Percentiles rank a stretch among this genome's conserved stretches.
These are phyloP conservation scores for Wickerhamomyces sydowiorum DNA, from an alignment of 805 yeast genomes.

Conservation along the genomic window DNA sequence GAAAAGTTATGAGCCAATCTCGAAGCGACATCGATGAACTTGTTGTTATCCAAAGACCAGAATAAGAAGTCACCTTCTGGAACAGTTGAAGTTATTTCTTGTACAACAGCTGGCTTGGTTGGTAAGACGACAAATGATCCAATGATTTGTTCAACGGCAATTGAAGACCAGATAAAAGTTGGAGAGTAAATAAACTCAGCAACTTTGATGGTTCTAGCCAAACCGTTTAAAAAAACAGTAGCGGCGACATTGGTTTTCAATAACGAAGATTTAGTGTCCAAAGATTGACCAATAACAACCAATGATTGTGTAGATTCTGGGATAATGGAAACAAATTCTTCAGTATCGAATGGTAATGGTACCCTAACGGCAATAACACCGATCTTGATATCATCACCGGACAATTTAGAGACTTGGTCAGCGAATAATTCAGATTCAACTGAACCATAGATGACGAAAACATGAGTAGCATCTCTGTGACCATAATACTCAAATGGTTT, in stretches of 20 bases:
- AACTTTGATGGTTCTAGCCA: conserved; percentile 29
- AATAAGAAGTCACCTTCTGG: conserved; percentile 35
- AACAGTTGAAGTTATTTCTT: conserved; percentile 4
- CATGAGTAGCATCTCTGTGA: conserved; percentile 51
- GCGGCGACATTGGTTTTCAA: conserved; percentile 72
- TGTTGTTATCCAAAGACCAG: conserved; percentile 67
- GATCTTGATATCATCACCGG: conserved; percentile 32
- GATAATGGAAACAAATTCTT: conserved; percentile 50
- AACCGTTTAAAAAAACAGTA: conserved; percentile 47
- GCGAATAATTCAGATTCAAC: conserved; percentile 53
- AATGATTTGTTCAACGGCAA: conserved; percentile 44
- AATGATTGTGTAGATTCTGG: conserved; percentile 55
- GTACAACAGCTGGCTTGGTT: conserved; percentile 7
- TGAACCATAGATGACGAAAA: conserved; percentile 81
- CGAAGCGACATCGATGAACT: conserved; percentile 49
- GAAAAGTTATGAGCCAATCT: conserved; percentile 67
- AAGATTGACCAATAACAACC: conserved; percentile 62
- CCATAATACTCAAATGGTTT: conserved; percentile 71
- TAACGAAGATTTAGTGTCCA: conserved; percentile 29
- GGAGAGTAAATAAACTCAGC: conserved; percentile 49
- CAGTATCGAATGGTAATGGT: conserved; percentile 72
- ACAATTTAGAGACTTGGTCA: conserved; percentile 32
- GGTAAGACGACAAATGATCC: conserved; percentile 33
- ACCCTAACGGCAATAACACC: conserved; percentile 71
- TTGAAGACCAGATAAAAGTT: conserved; percentile 50